Conservation (phyloP, 495 filamentous ascomycete species). For the Cryomyces minteri region DNA sequence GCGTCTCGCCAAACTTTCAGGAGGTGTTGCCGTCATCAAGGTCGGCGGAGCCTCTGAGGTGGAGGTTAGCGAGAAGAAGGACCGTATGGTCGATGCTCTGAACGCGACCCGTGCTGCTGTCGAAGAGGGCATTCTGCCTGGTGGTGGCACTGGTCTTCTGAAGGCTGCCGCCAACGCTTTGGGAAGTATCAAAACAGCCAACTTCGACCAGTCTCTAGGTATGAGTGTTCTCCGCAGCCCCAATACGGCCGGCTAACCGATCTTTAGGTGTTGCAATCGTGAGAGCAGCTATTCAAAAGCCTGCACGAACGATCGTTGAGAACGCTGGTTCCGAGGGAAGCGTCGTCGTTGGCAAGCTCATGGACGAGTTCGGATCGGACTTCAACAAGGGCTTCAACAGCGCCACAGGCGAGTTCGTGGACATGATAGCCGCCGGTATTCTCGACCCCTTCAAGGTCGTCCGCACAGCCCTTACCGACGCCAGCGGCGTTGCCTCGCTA, state of each 20-base stretch:
- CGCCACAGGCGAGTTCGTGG: constrained; percentile 89
- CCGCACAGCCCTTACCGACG: constrained; percentile 83
- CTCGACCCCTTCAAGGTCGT: constrained; percentile 99
- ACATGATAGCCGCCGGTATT: constrained; percentile 95
- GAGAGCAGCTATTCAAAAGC: constrained; percentile 91
- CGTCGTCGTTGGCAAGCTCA: constrained; percentile 94
- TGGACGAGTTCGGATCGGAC: constrained; percentile 76
- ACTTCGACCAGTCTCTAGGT: constrained; percentile 99
- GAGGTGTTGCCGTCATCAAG: constrained; percentile 98
- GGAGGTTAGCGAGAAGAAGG: constrained; percentile 99
- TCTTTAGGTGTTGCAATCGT: constrained; percentile 95
- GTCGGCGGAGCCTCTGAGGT: constrained; percentile 95
- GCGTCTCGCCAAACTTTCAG: constrained; percentile 96
- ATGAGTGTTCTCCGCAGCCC: too few relatives aligned
- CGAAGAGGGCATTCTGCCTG: constrained; percentile 95
- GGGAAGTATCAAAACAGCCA: constrained; percentile 59
- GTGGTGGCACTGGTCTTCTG: constrained; percentile 93
- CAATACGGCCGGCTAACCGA: constrained; percentile 33
- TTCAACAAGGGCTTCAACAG: constrained; percentile 99
- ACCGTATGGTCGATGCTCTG: constrained; percentile 92
- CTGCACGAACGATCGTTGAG: constrained; percentile 88
- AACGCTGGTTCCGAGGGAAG: constrained; percentile 93
- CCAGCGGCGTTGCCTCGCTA: constrained; percentile 87
- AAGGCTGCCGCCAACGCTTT: constrained; percentile 90
- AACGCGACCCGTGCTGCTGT: constrained; percentile 97